Conservation (phyloP, 192 early-diverging fungal species). For the Umbelopsis isabellina region DNA sequence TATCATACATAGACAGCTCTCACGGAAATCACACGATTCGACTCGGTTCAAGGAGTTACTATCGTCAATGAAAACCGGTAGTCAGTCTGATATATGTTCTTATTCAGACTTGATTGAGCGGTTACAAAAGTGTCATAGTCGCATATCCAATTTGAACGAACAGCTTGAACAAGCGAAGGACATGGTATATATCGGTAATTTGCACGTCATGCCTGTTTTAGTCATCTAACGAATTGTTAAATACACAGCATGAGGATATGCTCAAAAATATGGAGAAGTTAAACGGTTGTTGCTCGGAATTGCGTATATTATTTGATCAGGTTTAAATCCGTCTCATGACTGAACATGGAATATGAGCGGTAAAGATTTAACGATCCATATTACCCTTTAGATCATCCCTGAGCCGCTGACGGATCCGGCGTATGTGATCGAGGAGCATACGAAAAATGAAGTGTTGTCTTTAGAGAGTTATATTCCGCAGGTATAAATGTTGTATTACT, state of each 20-base stretch:
- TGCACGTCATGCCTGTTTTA: neutral
- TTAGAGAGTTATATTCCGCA: slow-evolving; percentile 30
- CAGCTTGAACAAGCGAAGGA: slow-evolving; percentile 26
- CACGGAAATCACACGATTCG: neutral
- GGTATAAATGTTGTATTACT: neutral
- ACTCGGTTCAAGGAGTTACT: slow-evolving; percentile 10
- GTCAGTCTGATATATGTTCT: neutral
- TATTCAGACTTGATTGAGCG: slow-evolving; percentile 16
- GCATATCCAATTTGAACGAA: slow-evolving; percentile 15
- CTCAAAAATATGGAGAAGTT: slow-evolving; percentile 25
- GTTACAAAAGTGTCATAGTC: neutral
- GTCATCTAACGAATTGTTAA: too few relatives aligned
- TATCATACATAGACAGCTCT: neutral
- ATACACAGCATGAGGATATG: slow-evolving; percentile 26
- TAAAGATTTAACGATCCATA: neutral
- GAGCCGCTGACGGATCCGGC: slow-evolving; percentile 16
- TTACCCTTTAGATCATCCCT: neutral
- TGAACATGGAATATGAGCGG: neutral
- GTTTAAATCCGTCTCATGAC: slow-evolving; percentile 14
- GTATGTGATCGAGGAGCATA: slow-evolving; percentile 26
- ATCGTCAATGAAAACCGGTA: neutral
- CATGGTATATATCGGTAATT: slow-evolving; percentile 23
- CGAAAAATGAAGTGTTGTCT: slow-evolving; percentile 28
- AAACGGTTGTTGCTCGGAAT: slow-evolving; percentile 21
- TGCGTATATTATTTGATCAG: slow-evolving; percentile 32